Evolutionary conservation across 495 filamentous ascomycete genomes (phyloP), one percentile per base, ranked within the genome.

Genomic region (Tuber calosporum): DNA sequence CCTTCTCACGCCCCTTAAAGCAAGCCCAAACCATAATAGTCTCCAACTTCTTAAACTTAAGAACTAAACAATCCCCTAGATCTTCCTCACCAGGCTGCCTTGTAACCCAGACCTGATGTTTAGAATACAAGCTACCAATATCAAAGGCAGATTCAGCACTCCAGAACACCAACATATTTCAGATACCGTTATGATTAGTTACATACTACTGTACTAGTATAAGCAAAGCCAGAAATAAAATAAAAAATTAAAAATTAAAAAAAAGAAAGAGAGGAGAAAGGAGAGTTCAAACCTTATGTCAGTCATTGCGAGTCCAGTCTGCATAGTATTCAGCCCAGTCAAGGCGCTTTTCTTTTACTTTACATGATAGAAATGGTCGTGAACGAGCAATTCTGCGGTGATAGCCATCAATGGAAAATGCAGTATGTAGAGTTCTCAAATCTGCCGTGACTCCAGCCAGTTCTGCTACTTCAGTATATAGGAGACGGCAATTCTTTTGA

Each of bases 321-420:
- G 39, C 20, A 3, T 66, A 15, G 30, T 30, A n/a, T 40, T 67
- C 5, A 6, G 40, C 43, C 67, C 41, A 69, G 17, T 6, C 22
- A 0, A 45, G 36, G 2, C 30, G 1, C 13, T 68, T 77, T 72
- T 22, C 34, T 37, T 22, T 26, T 0, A 34, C 17, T 15, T 3
- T 0, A 34, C 17, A 7, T 3, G 41, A 67, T 4, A 74, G 38
- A 22, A 43, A 71, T n/a, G 58, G 72, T 58, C 74, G 68, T 8
- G 36, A 26, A 13, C 68, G 0, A 5, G 69, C 75, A 71, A 77
- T 53, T 20, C 42, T n/a, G 13, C 19, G 38, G 7, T 75, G 41
- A 13, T 75, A 78, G 0, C 68, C 70, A 17, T 70, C 0, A 6
- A 69, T 38, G 3, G 43, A 40, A 70, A 75, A 71, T 4, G 67